Evolutionary conservation across 2,329 filamentous ascomycete genomes (phyloP), one percentile per base, ranked within the genome.

Genomic region (Fonsecaea pugnacius): DNA sequence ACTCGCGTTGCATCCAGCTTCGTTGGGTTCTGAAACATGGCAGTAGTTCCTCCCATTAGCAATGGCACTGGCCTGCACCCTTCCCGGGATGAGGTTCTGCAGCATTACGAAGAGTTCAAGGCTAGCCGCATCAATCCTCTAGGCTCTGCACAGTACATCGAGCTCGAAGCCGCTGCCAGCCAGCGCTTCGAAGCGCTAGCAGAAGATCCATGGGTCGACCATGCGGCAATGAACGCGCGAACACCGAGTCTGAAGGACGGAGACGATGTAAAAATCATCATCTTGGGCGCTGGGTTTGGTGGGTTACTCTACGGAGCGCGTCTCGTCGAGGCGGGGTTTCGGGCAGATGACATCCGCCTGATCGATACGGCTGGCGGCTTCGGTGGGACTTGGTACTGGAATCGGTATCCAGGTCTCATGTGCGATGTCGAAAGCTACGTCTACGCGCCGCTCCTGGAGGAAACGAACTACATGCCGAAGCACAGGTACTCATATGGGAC

Each of bases 291-390:
- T 18, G 69, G 69, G 2, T 69, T 59, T 48, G 60, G 63, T 2
- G 70, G 64, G 4, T 62, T 69, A 10, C 43, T 56, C 8, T 63
- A 50, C 40, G 67, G 65, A 14, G 62, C 60, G 12, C 32, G 60
- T 4, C 56, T 67, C 16, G 32, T 58, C 6, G 63, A 67, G 30
- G 50, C 53, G 27, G 63, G 59, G 9, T 53, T 63, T 27, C 12
- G 12, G 16, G 14, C 10, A n/a, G 58, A 36, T 16, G 32, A 68
- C 35, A 30, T 70, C 1, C 38, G 38, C n/a, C 53, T 65, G 9
- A 33, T 65, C 16, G 70, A 71, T 16, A 58, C 73, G 24, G 80
- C 79, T 4, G 78, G 78, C 1, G 62, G 58, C 32, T 67, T 70
- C 21, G 70, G 69, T 4, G 68, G 70, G 5, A 68, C 62, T 1